Evolutionary conservation across 768 basidiomycete genomes (phyloP).

Genomic region (Tricholoma terreum): DNA sequence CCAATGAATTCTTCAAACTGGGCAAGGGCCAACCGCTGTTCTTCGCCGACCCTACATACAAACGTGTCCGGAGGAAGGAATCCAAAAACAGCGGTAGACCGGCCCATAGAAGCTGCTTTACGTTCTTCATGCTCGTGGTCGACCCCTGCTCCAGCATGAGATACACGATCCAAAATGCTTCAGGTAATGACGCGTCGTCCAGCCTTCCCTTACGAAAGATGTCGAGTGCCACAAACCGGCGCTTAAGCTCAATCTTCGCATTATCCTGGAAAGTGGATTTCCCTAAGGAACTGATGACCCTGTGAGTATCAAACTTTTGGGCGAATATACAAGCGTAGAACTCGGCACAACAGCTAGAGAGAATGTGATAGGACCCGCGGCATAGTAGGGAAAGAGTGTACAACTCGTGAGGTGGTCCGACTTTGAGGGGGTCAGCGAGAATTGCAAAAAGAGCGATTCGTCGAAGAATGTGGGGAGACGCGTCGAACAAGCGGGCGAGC

Average conservation of each 20-base stretch:
- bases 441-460: constrained; percentile 32
- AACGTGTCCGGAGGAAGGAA: constrained; percentile 34
- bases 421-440: constrained; percentile 21
- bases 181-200: constrained; percentile 34
- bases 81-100: constrained; percentile 39
- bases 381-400: constrained; percentile 30
- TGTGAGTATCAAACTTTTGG: constrained; percentile 46
- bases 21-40: constrained; percentile 50
- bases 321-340: constrained; percentile 40
- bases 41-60: constrained; percentile 34
- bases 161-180: constrained; percentile 52
- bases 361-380: constrained; percentile 28
- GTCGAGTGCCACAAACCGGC: constrained; percentile 43
- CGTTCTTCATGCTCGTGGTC: constrained; percentile 42
- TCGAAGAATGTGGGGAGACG: constrained; percentile 33
- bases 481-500: constrained; percentile 28
- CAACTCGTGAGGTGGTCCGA: constrained; percentile 33
- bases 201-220: constrained; percentile 38
- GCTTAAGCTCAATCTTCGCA: constrained; percentile 42
- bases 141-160: constrained; percentile 55
- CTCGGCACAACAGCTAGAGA: constrained; percentile 22
- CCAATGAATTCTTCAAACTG: constrained; percentile 44
- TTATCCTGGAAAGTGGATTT: constrained; percentile 24
- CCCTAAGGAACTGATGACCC: constrained; percentile 38
- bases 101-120: constrained; percentile 44